A percentile compares a stretch with the other conserved stretches of the same genome.
Evolutionary conservation across 179 eudicot species (phyloP).

Genomic region (Drosera spatulata): DNA sequence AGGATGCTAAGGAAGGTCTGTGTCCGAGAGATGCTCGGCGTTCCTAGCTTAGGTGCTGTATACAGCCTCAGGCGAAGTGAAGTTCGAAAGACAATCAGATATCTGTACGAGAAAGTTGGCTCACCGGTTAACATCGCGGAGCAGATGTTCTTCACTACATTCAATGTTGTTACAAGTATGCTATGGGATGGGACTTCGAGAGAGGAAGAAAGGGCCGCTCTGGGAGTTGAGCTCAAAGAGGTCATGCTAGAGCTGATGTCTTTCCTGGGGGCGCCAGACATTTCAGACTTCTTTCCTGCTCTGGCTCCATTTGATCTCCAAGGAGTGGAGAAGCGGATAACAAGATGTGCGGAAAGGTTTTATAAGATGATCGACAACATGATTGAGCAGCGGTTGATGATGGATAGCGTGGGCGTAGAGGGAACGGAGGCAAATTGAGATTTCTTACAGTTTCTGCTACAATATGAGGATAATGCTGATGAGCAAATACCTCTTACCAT

Average conservation of each 20-base stretch:
- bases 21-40: constrained; percentile 7
- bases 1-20: too few species aligned
- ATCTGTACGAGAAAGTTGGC: constrained; percentile 9
- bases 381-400: constrained; percentile 11
- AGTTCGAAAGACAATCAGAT: constrained; percentile 13
- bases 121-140: constrained; percentile 24
- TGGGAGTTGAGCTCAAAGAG: too few species aligned
- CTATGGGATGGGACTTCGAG: too few species aligned
- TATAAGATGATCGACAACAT: constrained; percentile 14
- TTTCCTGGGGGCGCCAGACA: too few species aligned
- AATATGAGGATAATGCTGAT: constrained; percentile 23
- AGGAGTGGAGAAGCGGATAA: constrained; percentile 18
- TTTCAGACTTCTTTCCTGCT: constrained; percentile 22
- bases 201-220: too few species aligned
- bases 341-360: constrained; percentile 1
- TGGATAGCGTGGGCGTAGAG: background rate
- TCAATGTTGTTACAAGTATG: too few species aligned
- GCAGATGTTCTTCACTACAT: constrained; percentile 15
- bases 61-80: constrained; percentile 19
- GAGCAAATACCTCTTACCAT: constrained; percentile 22
- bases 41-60: constrained; percentile 15
- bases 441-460: constrained; percentile 29
- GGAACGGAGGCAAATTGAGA: constrained; percentile 7
- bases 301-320: constrained; percentile 22
- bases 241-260: too few species aligned